These are phyloP conservation scores for Alternaria alternata DNA, from an alignment of 2,329 filamentous ascomycete genomes.

Conservation along the genomic window DNA sequence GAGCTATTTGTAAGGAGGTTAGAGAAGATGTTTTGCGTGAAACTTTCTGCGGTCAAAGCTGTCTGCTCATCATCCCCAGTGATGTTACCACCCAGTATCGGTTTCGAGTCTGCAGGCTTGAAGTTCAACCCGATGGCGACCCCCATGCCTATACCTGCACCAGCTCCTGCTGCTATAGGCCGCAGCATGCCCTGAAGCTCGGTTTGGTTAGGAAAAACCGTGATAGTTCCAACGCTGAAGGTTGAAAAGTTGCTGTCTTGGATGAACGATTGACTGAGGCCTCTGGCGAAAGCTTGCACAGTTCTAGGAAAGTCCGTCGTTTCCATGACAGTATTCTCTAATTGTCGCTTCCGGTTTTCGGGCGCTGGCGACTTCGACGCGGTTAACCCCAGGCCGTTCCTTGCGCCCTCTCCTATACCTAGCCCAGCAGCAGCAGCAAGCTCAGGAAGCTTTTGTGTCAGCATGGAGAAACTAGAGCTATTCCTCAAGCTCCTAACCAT, in stretches of 20 bases:
- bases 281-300: slow-evolving; percentile 33
- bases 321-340: slow-evolving; percentile 7
- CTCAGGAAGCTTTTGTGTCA: slow-evolving; percentile 32
- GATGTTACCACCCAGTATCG: slow-evolving; percentile 14
- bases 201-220: slow-evolving; percentile 9
- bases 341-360: slow-evolving; percentile 20
- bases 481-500: slow-evolving; percentile 23
- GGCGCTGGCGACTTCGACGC: background rate
- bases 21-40: slow-evolving; percentile 32
- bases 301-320: slow-evolving; percentile 25
- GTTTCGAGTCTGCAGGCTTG: slow-evolving; percentile 14
- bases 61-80: slow-evolving; percentile 21
- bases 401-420: slow-evolving; percentile 40
- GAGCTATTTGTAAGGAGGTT: slow-evolving; percentile 38
- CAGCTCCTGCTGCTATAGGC: slow-evolving; percentile 37
- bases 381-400: slow-evolving; percentile 29
- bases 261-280: slow-evolving; percentile 38
- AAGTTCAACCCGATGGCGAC: slow-evolving; percentile 32
- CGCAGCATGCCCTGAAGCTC: slow-evolving; percentile 27
- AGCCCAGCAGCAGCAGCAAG: slow-evolving; percentile 38
- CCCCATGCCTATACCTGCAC: slow-evolving; percentile 39
- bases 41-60: slow-evolving; percentile 28
- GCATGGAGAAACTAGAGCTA: background rate
- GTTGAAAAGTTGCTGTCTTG: slow-evolving; percentile 28
- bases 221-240: slow-evolving; percentile 7